phyloP scores from a whole-genome alignment of 208 protist species.

The Crithidia brevicula region DNA sequence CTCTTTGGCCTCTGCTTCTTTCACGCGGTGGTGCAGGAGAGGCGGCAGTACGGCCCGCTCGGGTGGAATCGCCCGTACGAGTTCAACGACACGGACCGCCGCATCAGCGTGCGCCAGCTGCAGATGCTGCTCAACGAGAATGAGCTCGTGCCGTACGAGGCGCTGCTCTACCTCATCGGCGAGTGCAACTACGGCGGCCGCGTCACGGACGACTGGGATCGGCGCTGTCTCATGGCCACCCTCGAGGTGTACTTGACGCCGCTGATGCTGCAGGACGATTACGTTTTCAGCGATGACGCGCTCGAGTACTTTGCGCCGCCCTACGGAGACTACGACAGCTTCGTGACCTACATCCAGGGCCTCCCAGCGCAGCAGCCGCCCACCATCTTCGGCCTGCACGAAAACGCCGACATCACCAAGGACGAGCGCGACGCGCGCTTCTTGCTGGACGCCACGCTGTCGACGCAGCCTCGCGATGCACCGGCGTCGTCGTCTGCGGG shows the following conservation, averaged over 20 bases:
- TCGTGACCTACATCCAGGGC: conserved; percentile 87
- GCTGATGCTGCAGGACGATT: conserved; percentile 91
- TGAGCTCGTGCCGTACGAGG: conserved; percentile 93
- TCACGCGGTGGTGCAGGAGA: conserved; percentile 96
- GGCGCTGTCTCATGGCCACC: conserved; percentile 91
- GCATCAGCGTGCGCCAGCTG: conserved; percentile 96
- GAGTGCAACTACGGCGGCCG: conserved; percentile 95
- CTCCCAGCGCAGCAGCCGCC: conserved; percentile 86
- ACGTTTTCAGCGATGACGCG: conserved; percentile 88
- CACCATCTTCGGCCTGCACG: conserved; percentile 94
- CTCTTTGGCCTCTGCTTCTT: conserved; percentile 97
- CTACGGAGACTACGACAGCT: conserved; percentile 82
- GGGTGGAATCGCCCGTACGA: conserved; percentile 98
- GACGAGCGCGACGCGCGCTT: conserved; percentile 90
- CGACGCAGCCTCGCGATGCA: conserved; percentile 87
- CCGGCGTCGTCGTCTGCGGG: background rate
- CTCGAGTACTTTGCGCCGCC: conserved; percentile 85
- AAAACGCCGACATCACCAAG: conserved; percentile 96
- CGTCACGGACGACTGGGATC: conserved; percentile 95
- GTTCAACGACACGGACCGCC: conserved; percentile 97
- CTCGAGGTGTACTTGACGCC: conserved; percentile 87
- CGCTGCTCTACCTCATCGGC: conserved; percentile 93
- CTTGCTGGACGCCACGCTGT: conserved; percentile 87
- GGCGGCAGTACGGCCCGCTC: conserved; percentile 95
- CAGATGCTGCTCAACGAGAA: conserved; percentile 95